Conservation (phyloP, 306 rosid genomes). For the Alnus glutinosa region DNA sequence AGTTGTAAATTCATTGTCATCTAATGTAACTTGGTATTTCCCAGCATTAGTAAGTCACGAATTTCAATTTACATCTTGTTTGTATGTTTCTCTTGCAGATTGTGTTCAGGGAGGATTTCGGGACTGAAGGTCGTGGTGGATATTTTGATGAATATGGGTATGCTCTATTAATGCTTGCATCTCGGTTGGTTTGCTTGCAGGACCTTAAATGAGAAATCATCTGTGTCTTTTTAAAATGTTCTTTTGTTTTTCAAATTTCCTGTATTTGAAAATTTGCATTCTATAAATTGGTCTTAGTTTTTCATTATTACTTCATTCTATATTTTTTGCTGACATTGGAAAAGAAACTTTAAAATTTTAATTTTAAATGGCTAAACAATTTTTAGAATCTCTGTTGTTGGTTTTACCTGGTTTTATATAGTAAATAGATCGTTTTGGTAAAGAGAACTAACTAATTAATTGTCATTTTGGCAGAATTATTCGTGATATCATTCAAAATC, state of each 20-base stretch:
- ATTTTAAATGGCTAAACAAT: background rate
- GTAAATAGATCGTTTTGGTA: conserved; percentile 17
- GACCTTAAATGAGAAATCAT: conserved; percentile 13
- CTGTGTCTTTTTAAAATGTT: background rate
- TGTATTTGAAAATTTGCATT: background rate
- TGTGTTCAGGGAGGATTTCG: conserved; percentile 97
- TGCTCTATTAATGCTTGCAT: conserved; percentile 17
- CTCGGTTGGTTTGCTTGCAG: conserved; percentile 4
- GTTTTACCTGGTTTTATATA: conserved; percentile 11
- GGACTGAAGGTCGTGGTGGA: conserved; percentile 99
- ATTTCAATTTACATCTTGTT: conserved; percentile 21
- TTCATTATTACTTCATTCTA: conserved; percentile 10
- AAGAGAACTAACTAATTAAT: conserved; percentile 8
- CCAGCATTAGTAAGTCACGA: conserved; percentile 16
- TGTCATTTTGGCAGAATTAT: conserved; percentile 66
- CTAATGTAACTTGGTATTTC: conserved; percentile 21
- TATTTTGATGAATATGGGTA: conserved; percentile 98
- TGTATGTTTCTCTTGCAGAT: conserved; percentile 56
- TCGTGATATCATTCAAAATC: conserved; percentile 97
- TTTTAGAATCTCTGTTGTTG: conserved; percentile 5
- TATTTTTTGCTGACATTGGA: conserved; percentile 14
- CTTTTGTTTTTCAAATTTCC: conserved; percentile 6
- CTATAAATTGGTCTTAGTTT: conserved; percentile 18
- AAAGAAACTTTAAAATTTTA: conserved; percentile 7
- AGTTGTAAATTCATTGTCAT: background rate